Evolutionary conservation across 2,329 filamentous ascomycete genomes (phyloP), one percentile per base, ranked within the genome.

Genomic region (Hymenoscyphus fructigenus): DNA sequence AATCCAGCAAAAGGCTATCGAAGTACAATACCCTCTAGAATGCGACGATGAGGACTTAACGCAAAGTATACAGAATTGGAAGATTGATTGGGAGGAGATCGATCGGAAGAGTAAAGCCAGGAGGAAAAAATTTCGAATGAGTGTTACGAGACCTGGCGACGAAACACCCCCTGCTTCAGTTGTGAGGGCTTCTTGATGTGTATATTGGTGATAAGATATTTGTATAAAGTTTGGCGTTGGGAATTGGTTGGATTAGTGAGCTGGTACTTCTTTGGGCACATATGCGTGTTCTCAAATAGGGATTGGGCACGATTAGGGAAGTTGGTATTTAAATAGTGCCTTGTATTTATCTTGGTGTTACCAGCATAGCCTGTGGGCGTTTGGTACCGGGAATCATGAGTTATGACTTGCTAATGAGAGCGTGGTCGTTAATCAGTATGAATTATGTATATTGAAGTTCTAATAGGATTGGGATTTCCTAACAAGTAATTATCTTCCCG

Each of bases 1-100:
- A 64, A 84, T 91, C 66, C 83, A 85, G 72, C 80, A 88, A 67
- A 85, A 87, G 68, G 85, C 84, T 26, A 82, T 89, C 69, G 85
- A 89, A 77, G 82, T 87, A 20, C 84, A 86, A 69, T 79, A 81
- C 66, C 75, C 82, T n/a, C 78, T 83, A 20, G 65, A 79, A 55
- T 80, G 82, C 64, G 79, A 80, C 1, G 84, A 88, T 73, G 78
- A 80, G 32, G 85, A 88, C 65, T 81, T 89, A 38, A 79, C 82
- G 66, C 80, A 83, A 67, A 86, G 84, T 74, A 88, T 89, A 68
- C 77, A 81, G 65, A 82, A 82, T 67, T 89, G 87, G 83, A 88
- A 87, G 75, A 75, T 82, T 36, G 86, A 88, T 71, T 89, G 85
- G 81, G 76, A 79, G 10, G 74, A 77, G 17, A 77, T 87, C 34